Evolutionary conservation across 2,329 filamentous ascomycete genomes (phyloP), one percentile per base, ranked within the genome.

Genomic region (Gyromitra esculenta): DNA sequence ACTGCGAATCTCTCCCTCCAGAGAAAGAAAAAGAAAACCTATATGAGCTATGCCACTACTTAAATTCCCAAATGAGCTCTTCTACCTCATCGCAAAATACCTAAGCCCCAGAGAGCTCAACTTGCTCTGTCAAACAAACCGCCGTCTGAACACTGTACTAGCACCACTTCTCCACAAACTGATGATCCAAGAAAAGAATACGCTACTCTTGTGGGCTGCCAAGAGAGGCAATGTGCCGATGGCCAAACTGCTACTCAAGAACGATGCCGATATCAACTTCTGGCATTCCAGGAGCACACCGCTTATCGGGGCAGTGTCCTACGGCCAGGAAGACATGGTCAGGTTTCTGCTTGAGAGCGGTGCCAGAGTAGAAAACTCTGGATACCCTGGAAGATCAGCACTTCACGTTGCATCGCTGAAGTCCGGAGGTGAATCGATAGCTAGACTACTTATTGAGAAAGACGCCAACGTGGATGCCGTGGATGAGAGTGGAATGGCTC

Each of bases 231-330:
- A 15, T 21, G 13, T 11, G 37, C 21, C 21, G 7, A 35, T 68
- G 48, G 48, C 18, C 52, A 48, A 18, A n/a, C 18, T 57, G 1
- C 18, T 68, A 43, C 21, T 68, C 15, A n/a, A 35, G 52, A 43
- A 68, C 31, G 52, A 52, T 59, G 52, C 52, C 37, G 65, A 68
- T 21, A n/a, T 68, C 13, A 45, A 67, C 54, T 67, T 56, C 35
- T 56, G 37, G 50, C 6, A 7, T 31, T 4, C 4, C 8, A 48
- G n/a, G 21, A 45, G 5, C 35, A 15, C 64, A 2, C 25, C 57
- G 7, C 45, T 64, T 25, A 35, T 54, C 15, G 6, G 5, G 11
- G 57, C 57, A 3, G 57, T 45, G 11, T 31, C 8, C 11, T 9
- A 43, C 8, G 25, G 37, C 13, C 45, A 56, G 25, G 37, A 43